These are phyloP conservation scores for Bretschneidera sinensis DNA, from an alignment of 345 rosid genomes.

Conservation along the genomic window DNA sequence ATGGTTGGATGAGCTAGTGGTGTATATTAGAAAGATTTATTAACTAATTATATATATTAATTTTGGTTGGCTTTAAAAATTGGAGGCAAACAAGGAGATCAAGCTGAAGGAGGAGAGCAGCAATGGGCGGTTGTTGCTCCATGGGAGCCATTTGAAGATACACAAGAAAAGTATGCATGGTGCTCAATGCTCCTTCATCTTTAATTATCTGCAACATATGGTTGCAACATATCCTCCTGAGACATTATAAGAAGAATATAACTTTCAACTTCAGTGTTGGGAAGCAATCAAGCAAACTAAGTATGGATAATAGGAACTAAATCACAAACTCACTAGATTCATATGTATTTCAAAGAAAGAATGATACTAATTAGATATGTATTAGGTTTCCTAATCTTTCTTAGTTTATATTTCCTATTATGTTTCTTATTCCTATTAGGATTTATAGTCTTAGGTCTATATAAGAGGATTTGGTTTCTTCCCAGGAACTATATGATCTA, in stretches of 20 bases:
- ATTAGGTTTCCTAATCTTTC: too few relatives aligned
- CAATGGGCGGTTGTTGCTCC: conserved; percentile 52
- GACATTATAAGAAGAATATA: conserved; percentile 5
- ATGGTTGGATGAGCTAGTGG: background rate
- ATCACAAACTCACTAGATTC: too few relatives aligned
- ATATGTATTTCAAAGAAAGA: background rate
- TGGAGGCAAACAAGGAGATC: conserved; percentile 50
- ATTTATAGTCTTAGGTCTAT: too few relatives aligned
- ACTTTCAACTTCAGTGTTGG: too few relatives aligned
- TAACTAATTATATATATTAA: background rate
- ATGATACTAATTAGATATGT: too few relatives aligned
- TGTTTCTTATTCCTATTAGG: too few relatives aligned
- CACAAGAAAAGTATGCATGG: conserved; percentile 66
- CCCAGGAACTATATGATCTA: too few relatives aligned
- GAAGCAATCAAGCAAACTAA: too few relatives aligned
- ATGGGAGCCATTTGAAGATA: conserved; percentile 72
- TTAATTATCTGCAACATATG: conserved; percentile 46
- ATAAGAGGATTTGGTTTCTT: too few relatives aligned
- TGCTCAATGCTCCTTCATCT: conserved; percentile 61
- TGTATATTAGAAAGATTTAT: background rate
- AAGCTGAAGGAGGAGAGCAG: conserved; percentile 65
- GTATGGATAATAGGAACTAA: too few relatives aligned
- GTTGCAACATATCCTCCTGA: conserved; percentile 51
- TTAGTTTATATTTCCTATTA: too few relatives aligned
- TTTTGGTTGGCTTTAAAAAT: conserved; percentile 1